Percentiles rank a stretch among this genome's conserved stretches.
phyloP scores from a whole-genome alignment of 2,329 filamentous ascomycete genomes.

The Stemphylium lycopersici region DNA sequence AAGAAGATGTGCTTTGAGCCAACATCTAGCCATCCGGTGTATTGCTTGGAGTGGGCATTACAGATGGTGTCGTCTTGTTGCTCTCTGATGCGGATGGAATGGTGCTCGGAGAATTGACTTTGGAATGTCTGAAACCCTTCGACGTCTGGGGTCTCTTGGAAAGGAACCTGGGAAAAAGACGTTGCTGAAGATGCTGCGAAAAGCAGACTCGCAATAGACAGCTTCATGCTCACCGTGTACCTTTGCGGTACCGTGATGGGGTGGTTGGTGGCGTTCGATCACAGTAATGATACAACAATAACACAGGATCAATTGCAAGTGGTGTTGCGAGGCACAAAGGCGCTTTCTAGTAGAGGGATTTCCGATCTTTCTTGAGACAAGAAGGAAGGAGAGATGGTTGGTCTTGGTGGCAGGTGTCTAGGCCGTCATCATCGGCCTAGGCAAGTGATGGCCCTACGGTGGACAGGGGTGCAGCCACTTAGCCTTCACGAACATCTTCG shows the following conservation, averaged over 20 bases:
- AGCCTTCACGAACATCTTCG: background rate
- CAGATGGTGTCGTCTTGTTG: conserved; percentile 43
- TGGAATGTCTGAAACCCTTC: conserved; percentile 41
- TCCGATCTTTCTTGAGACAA: no score
- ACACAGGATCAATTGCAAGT: background rate
- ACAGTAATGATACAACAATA: background rate
- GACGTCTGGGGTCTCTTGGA: conserved; percentile 36
- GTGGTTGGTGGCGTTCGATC: background rate
- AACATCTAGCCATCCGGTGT: conserved; percentile 47
- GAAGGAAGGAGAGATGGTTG: background rate
- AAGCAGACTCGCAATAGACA: conserved; percentile 16
- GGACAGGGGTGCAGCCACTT: conserved; percentile 10
- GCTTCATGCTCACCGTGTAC: conserved; percentile 22
- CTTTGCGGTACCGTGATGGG: conserved; percentile 3
- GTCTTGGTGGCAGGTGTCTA: background rate
- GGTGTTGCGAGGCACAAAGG: background rate
- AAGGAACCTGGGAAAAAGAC: conserved; percentile 35
- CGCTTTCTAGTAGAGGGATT: background rate
- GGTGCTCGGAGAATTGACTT: conserved; percentile 39
- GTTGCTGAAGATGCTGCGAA: conserved; percentile 11
- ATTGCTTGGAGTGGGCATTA: conserved; percentile 43
- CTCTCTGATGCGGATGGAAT: conserved; percentile 44
- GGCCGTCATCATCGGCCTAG: conserved; percentile 3
- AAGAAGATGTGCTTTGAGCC: conserved; percentile 54
- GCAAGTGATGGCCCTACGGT: conserved; percentile 1